Evolutionary conservation across 2,329 filamentous ascomycete species (phyloP), one percentile per base, ranked within the genome.

Genomic region (Xylaria hypoxylon): DNA sequence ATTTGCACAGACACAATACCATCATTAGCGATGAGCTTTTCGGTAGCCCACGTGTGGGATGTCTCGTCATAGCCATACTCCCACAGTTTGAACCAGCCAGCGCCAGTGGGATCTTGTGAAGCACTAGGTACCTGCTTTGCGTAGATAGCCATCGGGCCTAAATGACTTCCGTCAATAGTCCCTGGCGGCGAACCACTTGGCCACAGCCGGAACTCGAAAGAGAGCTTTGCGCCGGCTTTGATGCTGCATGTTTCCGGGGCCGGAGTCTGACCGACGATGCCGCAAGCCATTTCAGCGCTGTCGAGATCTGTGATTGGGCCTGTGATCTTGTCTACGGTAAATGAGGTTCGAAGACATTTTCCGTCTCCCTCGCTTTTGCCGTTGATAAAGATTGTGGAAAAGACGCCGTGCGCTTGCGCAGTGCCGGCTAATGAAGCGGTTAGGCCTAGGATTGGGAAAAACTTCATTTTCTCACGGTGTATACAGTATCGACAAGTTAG

Each of bases 1-100:
- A 88, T 84, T 51, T 79, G 80, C 50, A 85, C 79, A 22, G 78
- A 76, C 71, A 84, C 84, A 44, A 81, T 78, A 48, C 82, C 80
- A 60, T 80, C 80, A 72, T 84, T 84, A 38, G 77, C 76, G 59
- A 85, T 84, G 58, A 81, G 62, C 64, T 78, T 76, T 1, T 77
- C 72, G 42, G 64, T 71, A 17, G 60, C 76, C 62, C 73, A 72
- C 6, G 51, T 65, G 1, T 62, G 26, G 7, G 74, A 68, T 11
- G 69, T 68, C 35, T 74, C 75, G 10, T 71, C 69, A 40, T 76
- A 71, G 7, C 75, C 72, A 7, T 68, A 66, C 4, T 62, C 65
- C 63, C 61, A 68, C 5, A 70, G 31, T 61, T 70, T 70, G 35
- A 70, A 70, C 64, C 65, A 70, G 2, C 65, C 65, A 7, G 33